Base-by-base conservation (phyloP, 1,139 yeast species). In the Candida tetrigidarum region DNA sequence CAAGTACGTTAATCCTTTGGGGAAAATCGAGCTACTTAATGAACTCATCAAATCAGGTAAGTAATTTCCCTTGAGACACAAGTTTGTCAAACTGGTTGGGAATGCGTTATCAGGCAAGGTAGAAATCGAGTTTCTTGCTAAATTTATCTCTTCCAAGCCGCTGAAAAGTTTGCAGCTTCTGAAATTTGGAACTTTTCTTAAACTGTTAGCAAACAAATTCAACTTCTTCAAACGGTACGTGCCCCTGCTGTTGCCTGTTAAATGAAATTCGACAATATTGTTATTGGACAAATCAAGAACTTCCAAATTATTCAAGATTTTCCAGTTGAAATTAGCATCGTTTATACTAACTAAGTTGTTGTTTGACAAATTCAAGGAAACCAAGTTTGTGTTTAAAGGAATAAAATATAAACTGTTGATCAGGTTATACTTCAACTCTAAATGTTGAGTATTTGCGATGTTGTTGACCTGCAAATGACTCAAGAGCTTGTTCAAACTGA, bases 371-470 rank as follows among this genome's bases (percentile, higher is more conserved):
- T 64, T 54, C 29, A 66, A 48, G 4, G 52, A 40, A 25, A 49
- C 42, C 25, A 66, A 47, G 26, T 48, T 43, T 1, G 44, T 18
- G 2, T 65, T 66, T 26, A 61, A 53, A 4, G 41, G 25, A 4
- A 59, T 46, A 9, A 42, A 43, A 3, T 50, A 32, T 5, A 51
- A 38, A 32, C 53, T 59, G 15, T 47, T 48, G 11, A 64, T 43
- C 30, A 50, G 51, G 33, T 62, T 62, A 44, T 55, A 59, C 12
- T 66, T 62, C 25, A 63, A 51, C 45, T 63, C 63, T 43, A 59
- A 43, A 28, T 44, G 44, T 26, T 32, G 22, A 23, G 42, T 41
- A 46, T 41, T 18, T 4, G 33, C 27, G 10, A 35, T 36, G 14
- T 32, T 35, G 30, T 41, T 36, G 11, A n/a, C 45, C 29, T 33